These are phyloP conservation scores for Arabidopsis arenosa DNA, from an alignment of 345 rosid species.

Conservation along the genomic window DNA sequence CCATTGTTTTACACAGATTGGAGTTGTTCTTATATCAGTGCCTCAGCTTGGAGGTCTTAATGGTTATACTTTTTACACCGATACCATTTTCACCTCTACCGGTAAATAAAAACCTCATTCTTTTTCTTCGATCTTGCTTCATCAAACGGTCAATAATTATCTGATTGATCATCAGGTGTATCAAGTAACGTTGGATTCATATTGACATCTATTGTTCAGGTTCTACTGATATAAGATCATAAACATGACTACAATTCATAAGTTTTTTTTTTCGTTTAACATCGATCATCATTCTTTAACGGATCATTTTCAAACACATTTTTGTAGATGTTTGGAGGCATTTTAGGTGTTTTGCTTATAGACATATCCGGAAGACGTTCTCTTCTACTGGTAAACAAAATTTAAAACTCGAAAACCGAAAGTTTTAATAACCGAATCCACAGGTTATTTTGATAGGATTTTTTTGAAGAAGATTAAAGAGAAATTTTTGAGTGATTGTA, in stretches of 20 bases:
- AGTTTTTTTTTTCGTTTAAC: neutral
- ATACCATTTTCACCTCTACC: constrained; percentile 57
- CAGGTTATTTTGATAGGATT: neutral
- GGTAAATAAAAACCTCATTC: constrained; percentile 44
- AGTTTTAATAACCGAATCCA: neutral
- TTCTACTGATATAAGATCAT: constrained; percentile 25
- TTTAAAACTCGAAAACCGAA: neutral
- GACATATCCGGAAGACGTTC: constrained; percentile 80
- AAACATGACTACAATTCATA: neutral
- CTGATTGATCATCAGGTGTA: constrained; percentile 56
- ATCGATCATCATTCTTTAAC: neutral
- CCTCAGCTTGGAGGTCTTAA: constrained; percentile 84
- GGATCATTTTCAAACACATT: neutral
- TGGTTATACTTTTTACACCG: constrained; percentile 60
- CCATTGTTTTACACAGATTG: constrained; percentile 49
- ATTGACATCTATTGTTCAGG: constrained; percentile 83
- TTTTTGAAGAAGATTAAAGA: neutral
- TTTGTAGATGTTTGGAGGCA: constrained; percentile 69
- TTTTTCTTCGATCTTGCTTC: neutral
- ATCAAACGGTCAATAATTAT: neutral
- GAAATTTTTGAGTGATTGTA: constrained; percentile 21
- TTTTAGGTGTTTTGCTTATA: constrained; percentile 66
- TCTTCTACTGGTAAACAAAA: constrained; percentile 66
- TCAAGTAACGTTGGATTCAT: constrained; percentile 74
- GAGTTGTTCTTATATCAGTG: constrained; percentile 73